Evolutionary conservation across 106 monocot genomes (phyloP).

Genomic region (Triglochin maritima): DNA sequence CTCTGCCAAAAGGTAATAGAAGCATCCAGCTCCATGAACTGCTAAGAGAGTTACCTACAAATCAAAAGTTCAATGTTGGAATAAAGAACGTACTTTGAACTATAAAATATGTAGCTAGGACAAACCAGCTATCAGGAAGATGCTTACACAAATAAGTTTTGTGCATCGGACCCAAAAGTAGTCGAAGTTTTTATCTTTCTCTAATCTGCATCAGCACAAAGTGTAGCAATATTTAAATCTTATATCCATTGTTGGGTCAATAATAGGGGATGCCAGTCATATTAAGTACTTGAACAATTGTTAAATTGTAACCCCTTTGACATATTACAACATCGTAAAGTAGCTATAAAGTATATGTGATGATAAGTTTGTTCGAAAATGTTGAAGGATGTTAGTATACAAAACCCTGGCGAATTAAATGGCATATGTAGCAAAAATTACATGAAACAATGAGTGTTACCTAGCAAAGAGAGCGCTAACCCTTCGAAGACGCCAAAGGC

Average conservation of each 20-base stretch:
- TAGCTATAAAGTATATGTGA: no score
- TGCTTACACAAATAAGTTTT: slow-evolving; percentile 20
- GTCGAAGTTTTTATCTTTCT: slow-evolving; percentile 22
- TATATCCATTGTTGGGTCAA: neutral
- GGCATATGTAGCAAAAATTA: no score
- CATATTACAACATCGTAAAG: no score
- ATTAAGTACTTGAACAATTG: no score
- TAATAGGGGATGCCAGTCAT: no score
- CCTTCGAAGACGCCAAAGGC: slow-evolving; percentile 78
- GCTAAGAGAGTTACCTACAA: slow-evolving; percentile 16
- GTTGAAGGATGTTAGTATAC: no score
- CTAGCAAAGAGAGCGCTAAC: slow-evolving; percentile 51
- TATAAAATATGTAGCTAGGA: neutral
- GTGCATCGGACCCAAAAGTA: slow-evolving; percentile 26
- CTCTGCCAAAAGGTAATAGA: slow-evolving; percentile 16
- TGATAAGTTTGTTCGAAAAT: no score
- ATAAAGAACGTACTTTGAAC: neutral
- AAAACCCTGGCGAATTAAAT: no score
- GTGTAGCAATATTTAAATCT: neutral
- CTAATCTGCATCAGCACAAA: slow-evolving; percentile 8
- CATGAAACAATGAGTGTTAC: neutral
- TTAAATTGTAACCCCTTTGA: no score
- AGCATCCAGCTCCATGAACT: slow-evolving; percentile 17
- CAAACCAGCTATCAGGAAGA: neutral
- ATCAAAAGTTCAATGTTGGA: neutral